phyloP scores from a whole-genome alignment of 768 basidiomycete genomes.

The Xerocomus brunneocitrinus region DNA sequence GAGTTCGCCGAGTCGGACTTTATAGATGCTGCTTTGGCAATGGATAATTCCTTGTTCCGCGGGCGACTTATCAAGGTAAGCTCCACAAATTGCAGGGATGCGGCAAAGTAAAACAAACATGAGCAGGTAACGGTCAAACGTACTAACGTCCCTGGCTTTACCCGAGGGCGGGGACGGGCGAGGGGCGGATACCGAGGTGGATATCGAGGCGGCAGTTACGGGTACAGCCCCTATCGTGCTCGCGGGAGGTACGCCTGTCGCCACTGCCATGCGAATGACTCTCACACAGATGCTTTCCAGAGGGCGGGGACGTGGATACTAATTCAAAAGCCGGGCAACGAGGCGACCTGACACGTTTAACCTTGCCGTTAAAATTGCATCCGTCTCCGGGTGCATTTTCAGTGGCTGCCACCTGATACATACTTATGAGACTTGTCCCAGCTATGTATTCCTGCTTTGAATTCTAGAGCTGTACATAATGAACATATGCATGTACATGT shows the following conservation, averaged over 20 bases:
- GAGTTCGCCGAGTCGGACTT: slow-evolving; percentile 94
- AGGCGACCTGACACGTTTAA: slow-evolving; percentile 13
- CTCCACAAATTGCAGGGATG: not conserved
- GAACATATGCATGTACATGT: not conserved
- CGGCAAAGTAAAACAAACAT: not conserved
- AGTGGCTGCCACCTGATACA: slow-evolving; percentile 11
- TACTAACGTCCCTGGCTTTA: slow-evolving; percentile 93
- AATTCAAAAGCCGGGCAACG: slow-evolving; percentile 23
- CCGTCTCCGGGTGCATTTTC: slow-evolving; percentile 9
- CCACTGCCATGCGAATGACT: slow-evolving; percentile 7
- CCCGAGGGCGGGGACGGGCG: slow-evolving; percentile 73
- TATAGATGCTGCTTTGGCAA: slow-evolving; percentile 83
- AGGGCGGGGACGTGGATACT: slow-evolving; percentile 71
- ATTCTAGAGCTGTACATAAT: slow-evolving; percentile 31
- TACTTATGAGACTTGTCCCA: slow-evolving; percentile 14
- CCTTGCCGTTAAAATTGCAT: slow-evolving; percentile 3
- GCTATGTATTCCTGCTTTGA: slow-evolving; percentile 27
- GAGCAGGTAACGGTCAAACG: slow-evolving; percentile 88
- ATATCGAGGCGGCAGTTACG: slow-evolving; percentile 48
- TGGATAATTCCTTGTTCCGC: slow-evolving; percentile 95
- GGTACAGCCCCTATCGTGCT: slow-evolving; percentile 52
- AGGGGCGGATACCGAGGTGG: slow-evolving; percentile 61
- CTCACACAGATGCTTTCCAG: slow-evolving; percentile 33
- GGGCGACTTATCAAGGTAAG: slow-evolving; percentile 88
- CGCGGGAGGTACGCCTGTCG: slow-evolving; percentile 64